Conservation (phyloP, 2,329 filamentous ascomycete species). For the Alternaria sp. region DNA sequence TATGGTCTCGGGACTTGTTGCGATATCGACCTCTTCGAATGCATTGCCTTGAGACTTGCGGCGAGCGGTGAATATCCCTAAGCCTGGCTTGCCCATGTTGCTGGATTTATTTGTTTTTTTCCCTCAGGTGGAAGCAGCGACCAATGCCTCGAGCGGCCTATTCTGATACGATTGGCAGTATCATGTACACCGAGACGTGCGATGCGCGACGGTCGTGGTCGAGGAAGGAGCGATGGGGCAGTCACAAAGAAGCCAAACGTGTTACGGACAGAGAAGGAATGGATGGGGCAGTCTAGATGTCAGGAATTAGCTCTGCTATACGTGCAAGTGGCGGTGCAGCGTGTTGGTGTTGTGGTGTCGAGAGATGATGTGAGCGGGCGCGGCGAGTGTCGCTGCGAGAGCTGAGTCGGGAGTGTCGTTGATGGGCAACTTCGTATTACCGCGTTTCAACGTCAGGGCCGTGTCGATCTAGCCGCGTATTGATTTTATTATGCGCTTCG, state of each 20-base stretch:
- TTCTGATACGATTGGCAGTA: slow-evolving; percentile 20
- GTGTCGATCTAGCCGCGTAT: slow-evolving; percentile 10
- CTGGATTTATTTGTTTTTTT: not conserved
- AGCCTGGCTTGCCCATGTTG: slow-evolving; percentile 45
- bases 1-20: slow-evolving; percentile 34
- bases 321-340: not conserved
- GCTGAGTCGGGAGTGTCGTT: slow-evolving; percentile 13
- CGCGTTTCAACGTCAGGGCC: slow-evolving; percentile 20
- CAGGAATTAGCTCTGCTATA: slow-evolving; percentile 12
- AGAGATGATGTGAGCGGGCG: slow-evolving; percentile 12
- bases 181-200: slow-evolving; percentile 28
- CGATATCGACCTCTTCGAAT: slow-evolving; percentile 38
- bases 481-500: slow-evolving; percentile 1
- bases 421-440: slow-evolving; percentile 14
- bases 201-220: slow-evolving; percentile 13
- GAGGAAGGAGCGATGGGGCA: slow-evolving; percentile 8
- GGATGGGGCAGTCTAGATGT: slow-evolving; percentile 15
- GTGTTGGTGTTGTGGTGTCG: slow-evolving; percentile 7
- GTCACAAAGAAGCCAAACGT: not conserved
- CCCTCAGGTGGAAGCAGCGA: slow-evolving; percentile 16
- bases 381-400: slow-evolving; percentile 7
- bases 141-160: slow-evolving; percentile 31
- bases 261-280: slow-evolving; percentile 8
- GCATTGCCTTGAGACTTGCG: slow-evolving; percentile 51
- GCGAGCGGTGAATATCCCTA: slow-evolving; percentile 45